A percentile compares a stretch with the other conserved stretches of the same genome.
phyloP scores from a whole-genome alignment of 2,329 filamentous ascomycete genomes.

The Microsporum audouinii region DNA sequence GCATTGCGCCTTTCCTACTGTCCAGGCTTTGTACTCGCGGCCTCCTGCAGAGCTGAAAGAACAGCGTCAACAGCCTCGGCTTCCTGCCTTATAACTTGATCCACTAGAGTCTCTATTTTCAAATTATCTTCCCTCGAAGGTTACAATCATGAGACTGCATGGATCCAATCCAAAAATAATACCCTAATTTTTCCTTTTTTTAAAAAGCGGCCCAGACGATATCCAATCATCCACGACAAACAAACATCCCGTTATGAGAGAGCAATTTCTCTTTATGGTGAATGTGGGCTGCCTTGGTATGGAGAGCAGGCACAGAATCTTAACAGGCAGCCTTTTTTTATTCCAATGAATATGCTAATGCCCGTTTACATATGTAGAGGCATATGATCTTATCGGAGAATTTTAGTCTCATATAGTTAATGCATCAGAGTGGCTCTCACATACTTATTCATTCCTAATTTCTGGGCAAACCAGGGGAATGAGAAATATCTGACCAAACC shows the following conservation, averaged over 20 bases:
- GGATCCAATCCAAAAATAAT: background rate
- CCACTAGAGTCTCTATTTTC: background rate
- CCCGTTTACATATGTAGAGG: no score
- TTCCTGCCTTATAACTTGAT: background rate
- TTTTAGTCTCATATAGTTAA: background rate
- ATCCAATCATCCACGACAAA: background rate
- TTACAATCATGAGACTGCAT: background rate
- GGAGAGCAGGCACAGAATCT: background rate
- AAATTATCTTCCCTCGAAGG: background rate
- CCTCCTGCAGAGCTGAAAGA: background rate
- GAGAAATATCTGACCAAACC: no score
- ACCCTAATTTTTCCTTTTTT: background rate
- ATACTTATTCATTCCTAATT: no score
- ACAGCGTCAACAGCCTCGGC: background rate
- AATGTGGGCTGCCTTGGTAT: background rate
- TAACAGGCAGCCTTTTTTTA: background rate
- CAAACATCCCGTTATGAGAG: background rate
- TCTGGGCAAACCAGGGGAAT: no score
- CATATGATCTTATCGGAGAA: background rate
- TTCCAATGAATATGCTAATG: no score
- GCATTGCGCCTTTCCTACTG: background rate
- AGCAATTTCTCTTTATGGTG: background rate
- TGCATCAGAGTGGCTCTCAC: no score
- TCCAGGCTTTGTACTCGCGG: background rate
- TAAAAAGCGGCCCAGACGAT: background rate